Conservation (phyloP, 805 yeast genomes). For the Cyberlindnera mississippiensis region DNA sequence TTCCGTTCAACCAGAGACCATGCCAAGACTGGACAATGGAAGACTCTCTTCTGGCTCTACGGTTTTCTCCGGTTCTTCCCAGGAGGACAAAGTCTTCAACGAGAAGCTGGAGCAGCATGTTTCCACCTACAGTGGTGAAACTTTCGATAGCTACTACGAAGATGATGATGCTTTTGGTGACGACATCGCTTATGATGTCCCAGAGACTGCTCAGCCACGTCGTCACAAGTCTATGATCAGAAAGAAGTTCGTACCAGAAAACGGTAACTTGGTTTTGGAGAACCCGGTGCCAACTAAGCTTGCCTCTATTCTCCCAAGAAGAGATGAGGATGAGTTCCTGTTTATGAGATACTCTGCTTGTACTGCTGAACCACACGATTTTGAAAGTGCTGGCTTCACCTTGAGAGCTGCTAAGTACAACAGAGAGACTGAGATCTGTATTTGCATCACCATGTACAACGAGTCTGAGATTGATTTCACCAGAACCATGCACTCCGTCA, state of each 20-base stretch:
- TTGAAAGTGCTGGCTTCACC: conserved; percentile 74
- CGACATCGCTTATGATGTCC: conserved; percentile 40
- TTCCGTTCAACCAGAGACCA: conserved; percentile 4
- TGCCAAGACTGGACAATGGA: conserved; percentile 22
- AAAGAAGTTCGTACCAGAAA: conserved; percentile 69
- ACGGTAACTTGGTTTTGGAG: conserved; percentile 84
- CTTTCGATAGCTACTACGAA: conserved; percentile 34
- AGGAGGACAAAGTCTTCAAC: conserved; percentile 11
- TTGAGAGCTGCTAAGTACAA: conserved; percentile 81
- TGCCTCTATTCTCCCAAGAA: conserved; percentile 76
- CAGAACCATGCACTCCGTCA: conserved; percentile 90
- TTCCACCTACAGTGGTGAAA: conserved; percentile 31
- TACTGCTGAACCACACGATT: conserved; percentile 88
- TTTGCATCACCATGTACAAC: conserved; percentile 96
- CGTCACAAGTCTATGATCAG: conserved; percentile 66
- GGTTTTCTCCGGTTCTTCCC: conserved; percentile 17
- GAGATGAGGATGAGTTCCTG: conserved; percentile 89
- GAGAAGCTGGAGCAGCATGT: conserved; percentile 21
- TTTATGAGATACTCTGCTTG: conserved; percentile 98
- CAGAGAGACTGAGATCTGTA: conserved; percentile 87
- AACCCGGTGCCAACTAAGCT: conserved; percentile 93
- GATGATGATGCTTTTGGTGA: conserved; percentile 38
- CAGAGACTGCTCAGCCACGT: conserved; percentile 40
- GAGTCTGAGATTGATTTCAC: conserved; percentile 89
- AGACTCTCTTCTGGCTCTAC: conserved; percentile 31